Conservation (phyloP, 805 yeast species). For the Zygosaccharomyces kombuchaensis region DNA sequence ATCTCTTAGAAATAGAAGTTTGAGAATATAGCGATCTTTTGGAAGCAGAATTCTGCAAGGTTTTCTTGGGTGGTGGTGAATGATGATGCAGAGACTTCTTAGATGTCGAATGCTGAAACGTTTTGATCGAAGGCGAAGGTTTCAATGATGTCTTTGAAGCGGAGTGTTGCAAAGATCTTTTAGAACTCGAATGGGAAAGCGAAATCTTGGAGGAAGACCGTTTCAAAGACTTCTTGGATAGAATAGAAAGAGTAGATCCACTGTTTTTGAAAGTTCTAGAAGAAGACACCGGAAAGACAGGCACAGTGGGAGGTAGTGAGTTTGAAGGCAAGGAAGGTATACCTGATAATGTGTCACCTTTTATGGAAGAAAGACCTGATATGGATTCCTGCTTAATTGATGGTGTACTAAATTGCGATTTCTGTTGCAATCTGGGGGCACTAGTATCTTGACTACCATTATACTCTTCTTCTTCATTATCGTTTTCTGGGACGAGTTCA, state of each 20-base stretch:
- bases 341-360: not conserved
- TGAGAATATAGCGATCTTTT: constrained; percentile 34
- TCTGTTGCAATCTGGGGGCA: constrained; percentile 30
- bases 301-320: constrained; percentile 17
- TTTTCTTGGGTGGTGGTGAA: constrained; percentile 14
- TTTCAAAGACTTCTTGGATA: constrained; percentile 16
- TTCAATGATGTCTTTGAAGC: constrained; percentile 15
- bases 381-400: constrained; percentile 15
- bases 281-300: constrained; percentile 28
- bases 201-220: constrained; percentile 13
- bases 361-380: not conserved
- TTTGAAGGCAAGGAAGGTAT: constrained; percentile 14
- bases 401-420: constrained; percentile 32
- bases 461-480: constrained; percentile 1
- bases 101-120: constrained; percentile 16
- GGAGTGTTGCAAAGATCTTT: constrained; percentile 10
- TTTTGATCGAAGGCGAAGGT: constrained; percentile 7
- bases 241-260: constrained; percentile 19
- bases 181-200: constrained; percentile 9
- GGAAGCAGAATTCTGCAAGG: constrained; percentile 30
- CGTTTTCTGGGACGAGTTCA: not conserved
- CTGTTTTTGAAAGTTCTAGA: constrained; percentile 29
- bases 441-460: constrained; percentile 10
- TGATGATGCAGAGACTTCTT: constrained; percentile 15
- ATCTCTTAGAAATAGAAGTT: constrained; percentile 34